Percentiles rank a stretch among this genome's conserved stretches.
Evolutionary conservation across 1,284 basidiomycete genomes (phyloP).

Genomic region (Amylostereum areolatum): DNA sequence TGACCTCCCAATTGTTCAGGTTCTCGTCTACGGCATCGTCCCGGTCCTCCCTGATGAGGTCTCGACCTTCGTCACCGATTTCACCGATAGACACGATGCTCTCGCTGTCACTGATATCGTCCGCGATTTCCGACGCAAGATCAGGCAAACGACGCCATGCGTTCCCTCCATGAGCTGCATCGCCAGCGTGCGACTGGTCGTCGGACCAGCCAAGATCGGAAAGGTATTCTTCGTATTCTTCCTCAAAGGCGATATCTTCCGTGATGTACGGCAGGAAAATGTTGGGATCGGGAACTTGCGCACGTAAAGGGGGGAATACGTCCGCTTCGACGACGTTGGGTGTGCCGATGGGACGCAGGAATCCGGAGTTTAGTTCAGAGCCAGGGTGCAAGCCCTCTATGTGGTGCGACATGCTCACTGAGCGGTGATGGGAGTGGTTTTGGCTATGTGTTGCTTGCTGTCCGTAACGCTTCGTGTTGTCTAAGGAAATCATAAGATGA

Average conservation of each 20-base stretch:
- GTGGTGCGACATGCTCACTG: conserved; percentile 75
- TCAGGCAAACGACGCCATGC: conserved; percentile 74
- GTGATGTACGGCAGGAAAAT: conserved; percentile 81
- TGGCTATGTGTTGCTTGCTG: conserved; percentile 50
- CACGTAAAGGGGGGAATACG: conserved; percentile 77
- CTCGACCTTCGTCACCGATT: conserved; percentile 71
- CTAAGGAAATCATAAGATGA: conserved; percentile 30
- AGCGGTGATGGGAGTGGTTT: conserved; percentile 57
- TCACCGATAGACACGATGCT: conserved; percentile 86
- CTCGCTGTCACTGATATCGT: conserved; percentile 85
- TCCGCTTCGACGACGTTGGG: conserved; percentile 73
- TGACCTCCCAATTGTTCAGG: conserved; percentile 90
- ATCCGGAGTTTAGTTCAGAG: conserved; percentile 56
- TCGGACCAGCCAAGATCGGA: conserved; percentile 76
- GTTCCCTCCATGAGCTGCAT: conserved; percentile 41
- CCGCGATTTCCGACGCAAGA: conserved; percentile 66
- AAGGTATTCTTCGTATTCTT: conserved; percentile 83
- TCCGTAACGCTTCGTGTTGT: conserved; percentile 80
- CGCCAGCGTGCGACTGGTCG: conserved; percentile 30
- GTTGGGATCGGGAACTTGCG: conserved; percentile 77
- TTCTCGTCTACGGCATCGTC: conserved; percentile 67
- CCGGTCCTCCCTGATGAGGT: conserved; percentile 51
- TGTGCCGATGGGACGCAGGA: conserved; percentile 70
- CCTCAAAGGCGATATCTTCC: conserved; percentile 82
- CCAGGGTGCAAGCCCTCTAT: conserved; percentile 73